These are phyloP conservation scores for Pterocarpus macrocarpus DNA, from an alignment of 306 rosid genomes.

Conservation along the genomic window DNA sequence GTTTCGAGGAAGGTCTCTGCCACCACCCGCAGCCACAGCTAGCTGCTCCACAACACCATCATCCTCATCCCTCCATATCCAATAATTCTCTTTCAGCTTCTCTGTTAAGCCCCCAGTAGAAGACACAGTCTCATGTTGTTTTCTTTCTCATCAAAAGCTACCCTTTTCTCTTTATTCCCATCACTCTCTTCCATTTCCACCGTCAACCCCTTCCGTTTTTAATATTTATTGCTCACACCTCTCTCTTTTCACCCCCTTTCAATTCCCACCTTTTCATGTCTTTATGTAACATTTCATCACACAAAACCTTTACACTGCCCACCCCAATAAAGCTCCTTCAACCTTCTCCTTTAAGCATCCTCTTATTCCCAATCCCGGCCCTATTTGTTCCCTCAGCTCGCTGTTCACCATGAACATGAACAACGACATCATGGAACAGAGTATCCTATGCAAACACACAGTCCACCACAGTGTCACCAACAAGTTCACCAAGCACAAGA, in stretches of 20 bases:
- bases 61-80: neutral
- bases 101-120: conserved; percentile 23
- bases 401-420: neutral
- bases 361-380: conserved; percentile 17
- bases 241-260: neutral
- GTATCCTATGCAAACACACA: conserved; percentile 79
- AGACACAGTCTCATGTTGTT: neutral
- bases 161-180: conserved; percentile 55
- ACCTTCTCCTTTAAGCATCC: conserved; percentile 32
- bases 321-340: conserved; percentile 45
- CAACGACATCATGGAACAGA: conserved; percentile 56
- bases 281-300: conserved; percentile 49
- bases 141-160: conserved; percentile 36
- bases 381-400: conserved; percentile 37
- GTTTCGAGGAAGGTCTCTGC: conserved; percentile 51
- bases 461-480: conserved; percentile 70
- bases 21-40: neutral
- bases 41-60: conserved; percentile 20
- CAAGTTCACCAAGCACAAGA: conserved; percentile 40
- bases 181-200: conserved; percentile 33
- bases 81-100: conserved; percentile 40
- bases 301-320: conserved; percentile 45
- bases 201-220: conserved; percentile 13
- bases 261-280: conserved; percentile 48
- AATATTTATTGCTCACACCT: conserved; percentile 17